Evolutionary conservation across 805 yeast genomes (phyloP).

Genomic region (Komagataella pastoris): DNA sequence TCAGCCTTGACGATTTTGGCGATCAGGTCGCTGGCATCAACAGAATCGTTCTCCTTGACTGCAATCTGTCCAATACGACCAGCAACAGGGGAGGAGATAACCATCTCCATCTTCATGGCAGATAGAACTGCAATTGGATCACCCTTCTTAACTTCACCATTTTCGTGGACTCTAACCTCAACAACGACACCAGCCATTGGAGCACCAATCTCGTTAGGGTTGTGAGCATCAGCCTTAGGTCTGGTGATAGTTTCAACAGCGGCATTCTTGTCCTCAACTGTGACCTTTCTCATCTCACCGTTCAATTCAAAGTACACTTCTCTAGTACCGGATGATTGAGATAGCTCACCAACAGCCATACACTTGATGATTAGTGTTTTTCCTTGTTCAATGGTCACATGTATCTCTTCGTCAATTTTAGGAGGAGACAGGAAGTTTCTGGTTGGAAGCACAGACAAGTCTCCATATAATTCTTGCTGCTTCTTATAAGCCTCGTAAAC

Average conservation of each 20-base stretch:
- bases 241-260: constrained; percentile 77
- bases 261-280: constrained; percentile 79
- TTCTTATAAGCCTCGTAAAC: constrained; percentile 84
- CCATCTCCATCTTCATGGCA: constrained; percentile 99
- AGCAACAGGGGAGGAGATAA: constrained; percentile 78
- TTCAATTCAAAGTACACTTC: constrained; percentile 97
- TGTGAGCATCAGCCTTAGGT: constrained; percentile 80
- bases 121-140: constrained; percentile 87
- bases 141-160: constrained; percentile 88
- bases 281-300: constrained; percentile 95
- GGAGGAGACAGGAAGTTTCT: constrained; percentile 82
- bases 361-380: constrained; percentile 83
- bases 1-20: constrained; percentile 34
- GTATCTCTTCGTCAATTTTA: constrained; percentile 75
- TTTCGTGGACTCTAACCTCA: constrained; percentile 84
- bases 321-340: constrained; percentile 75
- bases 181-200: constrained; percentile 99
- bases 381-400: constrained; percentile 88
- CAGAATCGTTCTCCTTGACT: constrained; percentile 86
- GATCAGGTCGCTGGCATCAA: constrained; percentile 86
- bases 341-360: constrained; percentile 85
- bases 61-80: constrained; percentile 72
- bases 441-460: constrained; percentile 89
- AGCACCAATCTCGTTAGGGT: constrained; percentile 90
- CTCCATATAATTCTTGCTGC: constrained; percentile 70